These are phyloP conservation scores for Ambrosiella beaveri DNA, from an alignment of 2,329 filamentous ascomycete species.

Conservation along the genomic window DNA sequence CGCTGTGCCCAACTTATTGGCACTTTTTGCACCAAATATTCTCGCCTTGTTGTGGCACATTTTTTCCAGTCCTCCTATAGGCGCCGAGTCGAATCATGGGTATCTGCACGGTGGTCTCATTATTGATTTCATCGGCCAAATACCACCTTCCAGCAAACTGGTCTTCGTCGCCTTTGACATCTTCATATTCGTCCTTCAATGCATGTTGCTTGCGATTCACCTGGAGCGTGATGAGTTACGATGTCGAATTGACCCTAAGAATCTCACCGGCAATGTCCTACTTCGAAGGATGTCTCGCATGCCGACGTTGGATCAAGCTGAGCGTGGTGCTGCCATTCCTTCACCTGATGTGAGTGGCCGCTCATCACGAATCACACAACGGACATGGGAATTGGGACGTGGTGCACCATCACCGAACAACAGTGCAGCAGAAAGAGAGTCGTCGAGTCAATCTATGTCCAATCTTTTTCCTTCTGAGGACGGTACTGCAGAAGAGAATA, in stretches of 20 bases:
- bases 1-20: slow-evolving; percentile 39
- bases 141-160: slow-evolving; percentile 38
- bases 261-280: slow-evolving; percentile 5
- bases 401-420: no score
- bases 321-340: background rate
- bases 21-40: slow-evolving; percentile 39
- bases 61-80: slow-evolving; percentile 34
- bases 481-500: background rate
- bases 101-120: slow-evolving; percentile 52
- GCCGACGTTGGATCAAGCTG: slow-evolving; percentile 7
- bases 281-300: slow-evolving; percentile 4
- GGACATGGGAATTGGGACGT: no score
- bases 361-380: no score
- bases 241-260: slow-evolving; percentile 10
- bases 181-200: slow-evolving; percentile 39
- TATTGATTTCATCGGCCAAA: slow-evolving; percentile 51
- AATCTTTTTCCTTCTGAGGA: no score
- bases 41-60: slow-evolving; percentile 45
- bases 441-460: no score
- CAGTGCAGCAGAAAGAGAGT: no score
- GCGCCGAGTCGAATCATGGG: slow-evolving; percentile 43
- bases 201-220: slow-evolving; percentile 46
- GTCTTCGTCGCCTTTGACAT: slow-evolving; percentile 39
- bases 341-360: no score
- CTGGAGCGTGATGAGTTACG: slow-evolving; percentile 41